A percentile compares a stretch with the other conserved stretches of the same genome.
These are phyloP conservation scores for Aureobasidium sp. DNA, from an alignment of 2,329 filamentous ascomycete genomes.

Conservation along the genomic window DNA sequence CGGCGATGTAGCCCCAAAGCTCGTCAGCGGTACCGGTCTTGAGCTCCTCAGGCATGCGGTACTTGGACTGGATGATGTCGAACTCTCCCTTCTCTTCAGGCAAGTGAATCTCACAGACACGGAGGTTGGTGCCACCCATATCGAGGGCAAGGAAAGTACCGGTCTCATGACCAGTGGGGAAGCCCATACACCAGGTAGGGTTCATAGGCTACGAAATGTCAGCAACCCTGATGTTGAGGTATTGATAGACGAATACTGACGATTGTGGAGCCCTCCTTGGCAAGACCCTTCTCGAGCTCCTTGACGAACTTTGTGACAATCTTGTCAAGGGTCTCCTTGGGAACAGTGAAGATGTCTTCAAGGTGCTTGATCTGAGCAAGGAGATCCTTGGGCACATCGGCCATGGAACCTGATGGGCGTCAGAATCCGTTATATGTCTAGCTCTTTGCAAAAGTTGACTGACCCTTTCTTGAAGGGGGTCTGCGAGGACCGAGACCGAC, in stretches of 20 bases:
- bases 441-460: conserved; percentile 28
- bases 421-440: conserved; percentile 10
- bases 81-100: conserved; percentile 83
- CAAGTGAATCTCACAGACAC: conserved; percentile 86
- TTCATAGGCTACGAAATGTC: conserved; percentile 69
- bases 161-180: conserved; percentile 77
- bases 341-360: conserved; percentile 75
- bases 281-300: conserved; percentile 84
- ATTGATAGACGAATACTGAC: conserved; percentile 45
- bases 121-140: conserved; percentile 92
- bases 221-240: background rate
- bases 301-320: conserved; percentile 84
- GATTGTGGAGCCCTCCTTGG: conserved; percentile 83
- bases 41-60: conserved; percentile 86
- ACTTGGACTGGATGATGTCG: conserved; percentile 93
- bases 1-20: conserved; percentile 90
- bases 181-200: conserved; percentile 89
- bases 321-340: conserved; percentile 70
- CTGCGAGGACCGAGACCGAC: conserved; percentile 55
- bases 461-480: conserved; percentile 65
- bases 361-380: conserved; percentile 71
- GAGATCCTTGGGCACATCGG: conserved; percentile 80
- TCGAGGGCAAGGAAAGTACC: conserved; percentile 85
- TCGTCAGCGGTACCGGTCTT: conserved; percentile 78
- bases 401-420: conserved; percentile 62